Evolutionary conservation across 139 green algal species (phyloP), one percentile per base, ranked within the genome.

Genomic region (Gonium pectorale): DNA sequence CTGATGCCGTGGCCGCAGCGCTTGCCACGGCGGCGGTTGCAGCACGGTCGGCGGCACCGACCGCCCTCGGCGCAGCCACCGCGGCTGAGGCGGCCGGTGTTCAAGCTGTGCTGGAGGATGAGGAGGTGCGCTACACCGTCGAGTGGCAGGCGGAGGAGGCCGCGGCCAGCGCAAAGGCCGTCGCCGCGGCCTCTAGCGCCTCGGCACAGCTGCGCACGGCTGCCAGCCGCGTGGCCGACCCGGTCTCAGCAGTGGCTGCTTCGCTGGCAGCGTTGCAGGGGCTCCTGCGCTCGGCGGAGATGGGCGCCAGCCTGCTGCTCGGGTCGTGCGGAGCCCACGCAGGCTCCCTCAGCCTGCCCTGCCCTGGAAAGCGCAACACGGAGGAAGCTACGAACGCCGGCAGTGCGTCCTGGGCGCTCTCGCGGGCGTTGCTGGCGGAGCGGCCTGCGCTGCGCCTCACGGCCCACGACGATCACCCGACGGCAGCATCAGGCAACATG

Each of bases 211-310:
- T 77, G 24, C 43, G 43, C 68, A 62, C 43, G 24, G 29, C 68
- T 44, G 43, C 43, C 44, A n/a, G 70, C 19, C 44, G 11, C 51
- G 33, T 54, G 29, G 33, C n/a, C 5, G 54, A 44, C 26, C 59
- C 27, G 40, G 40, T 82, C 2, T 29, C 26, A 1, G 35, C 35
- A 5, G n/a, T 82, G 8, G 56, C 75, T 17, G 63, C 44, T 1
- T 72, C 75, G 33, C 70, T 87, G 72, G 60, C 72, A 29, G n/a
- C 54, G 5, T 29, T 85, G 26, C 79, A 82, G 52, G 64, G 71
- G 9, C 63, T 90, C n/a, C 35, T 86, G 2, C 8, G 35, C 44
- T 27, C 38, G 68, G 46, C 51, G 27, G 2, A 31, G 40, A 27
- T 37, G 21, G 33, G 7, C 2, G 21, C 0, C 0, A 31, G 56